Percentiles rank a stretch among this genome's conserved stretches.
Evolutionary conservation across 2,329 filamentous ascomycete species (phyloP).

Genomic region (Scedosporium dehoogii): DNA sequence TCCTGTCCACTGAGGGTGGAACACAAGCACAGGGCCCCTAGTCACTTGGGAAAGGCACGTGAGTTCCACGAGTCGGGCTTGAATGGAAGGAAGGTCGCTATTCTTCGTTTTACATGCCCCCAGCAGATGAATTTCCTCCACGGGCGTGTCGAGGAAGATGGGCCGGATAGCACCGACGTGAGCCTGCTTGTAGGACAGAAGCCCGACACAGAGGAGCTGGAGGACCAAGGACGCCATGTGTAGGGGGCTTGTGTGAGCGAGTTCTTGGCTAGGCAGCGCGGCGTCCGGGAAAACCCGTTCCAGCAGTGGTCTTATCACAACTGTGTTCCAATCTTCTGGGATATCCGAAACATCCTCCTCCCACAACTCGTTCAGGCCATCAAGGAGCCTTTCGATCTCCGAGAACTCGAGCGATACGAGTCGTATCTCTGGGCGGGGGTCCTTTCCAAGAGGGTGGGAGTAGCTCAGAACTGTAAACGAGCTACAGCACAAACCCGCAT

Average conservation of each 20-base stretch:
- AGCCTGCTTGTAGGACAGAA: background rate
- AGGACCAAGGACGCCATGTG: background rate
- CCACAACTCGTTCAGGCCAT: background rate
- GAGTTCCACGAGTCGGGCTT: background rate
- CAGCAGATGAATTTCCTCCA: background rate
- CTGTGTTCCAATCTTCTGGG: background rate
- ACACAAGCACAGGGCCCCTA: background rate
- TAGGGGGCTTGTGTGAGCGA: background rate
- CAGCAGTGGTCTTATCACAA: background rate
- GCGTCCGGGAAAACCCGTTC: background rate
- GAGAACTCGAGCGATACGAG: background rate
- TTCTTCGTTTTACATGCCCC: background rate
- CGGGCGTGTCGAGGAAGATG: background rate
- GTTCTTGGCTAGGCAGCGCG: background rate
- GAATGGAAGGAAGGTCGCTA: background rate
- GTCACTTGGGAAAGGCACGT: background rate
- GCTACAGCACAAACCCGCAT: background rate
- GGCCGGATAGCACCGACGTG: background rate
- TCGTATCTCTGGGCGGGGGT: background rate
- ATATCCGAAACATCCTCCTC: background rate
- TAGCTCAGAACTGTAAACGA: background rate
- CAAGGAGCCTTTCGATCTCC: background rate
- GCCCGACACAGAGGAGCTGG: background rate
- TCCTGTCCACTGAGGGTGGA: background rate
- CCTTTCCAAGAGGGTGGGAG: background rate